Conservation (phyloP, 1,284 basidiomycete genomes). For the Ustilago bromivora region DNA sequence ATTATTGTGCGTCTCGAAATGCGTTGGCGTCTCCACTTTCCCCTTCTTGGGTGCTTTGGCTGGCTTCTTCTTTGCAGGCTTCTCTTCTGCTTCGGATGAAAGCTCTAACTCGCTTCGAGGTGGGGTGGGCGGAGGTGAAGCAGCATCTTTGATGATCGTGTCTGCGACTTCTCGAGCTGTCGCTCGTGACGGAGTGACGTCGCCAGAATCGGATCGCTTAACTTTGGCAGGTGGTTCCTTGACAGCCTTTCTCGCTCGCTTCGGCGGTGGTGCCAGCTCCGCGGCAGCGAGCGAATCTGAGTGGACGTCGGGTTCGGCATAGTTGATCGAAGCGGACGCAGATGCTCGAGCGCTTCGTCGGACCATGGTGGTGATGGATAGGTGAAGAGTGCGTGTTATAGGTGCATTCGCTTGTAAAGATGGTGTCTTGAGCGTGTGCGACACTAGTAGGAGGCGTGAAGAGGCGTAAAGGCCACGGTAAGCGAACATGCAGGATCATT, state of each 20-base stretch:
- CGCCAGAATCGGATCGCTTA: not conserved
- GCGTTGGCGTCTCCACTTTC: constrained; percentile 36
- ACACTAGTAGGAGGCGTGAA: constrained; percentile 15
- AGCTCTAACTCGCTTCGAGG: constrained; percentile 27
- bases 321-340: constrained; percentile 24
- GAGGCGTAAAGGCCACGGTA: constrained; percentile 13
- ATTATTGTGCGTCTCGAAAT: constrained; percentile 42
- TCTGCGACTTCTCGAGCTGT: constrained; percentile 27
- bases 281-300: not conserved
- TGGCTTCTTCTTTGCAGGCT: constrained; percentile 24
- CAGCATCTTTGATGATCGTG: constrained; percentile 20
- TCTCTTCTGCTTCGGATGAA: constrained; percentile 19
- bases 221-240: constrained; percentile 10
- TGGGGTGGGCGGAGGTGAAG: constrained; percentile 25
- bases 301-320: constrained; percentile 28
- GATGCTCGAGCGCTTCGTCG: constrained; percentile 40
- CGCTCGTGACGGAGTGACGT: constrained; percentile 6
- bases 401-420: not conserved
- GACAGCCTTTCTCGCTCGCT: constrained; percentile 12
- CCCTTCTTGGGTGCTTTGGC: constrained; percentile 35
- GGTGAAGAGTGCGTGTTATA: not conserved
- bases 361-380: constrained; percentile 17
- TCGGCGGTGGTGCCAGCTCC: constrained; percentile 18
- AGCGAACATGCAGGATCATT: constrained; percentile 18
- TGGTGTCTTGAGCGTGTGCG: not conserved